These are phyloP conservation scores for Casuarina equisetifolia DNA, from an alignment of 306 rosid species.

Conservation along the genomic window DNA sequence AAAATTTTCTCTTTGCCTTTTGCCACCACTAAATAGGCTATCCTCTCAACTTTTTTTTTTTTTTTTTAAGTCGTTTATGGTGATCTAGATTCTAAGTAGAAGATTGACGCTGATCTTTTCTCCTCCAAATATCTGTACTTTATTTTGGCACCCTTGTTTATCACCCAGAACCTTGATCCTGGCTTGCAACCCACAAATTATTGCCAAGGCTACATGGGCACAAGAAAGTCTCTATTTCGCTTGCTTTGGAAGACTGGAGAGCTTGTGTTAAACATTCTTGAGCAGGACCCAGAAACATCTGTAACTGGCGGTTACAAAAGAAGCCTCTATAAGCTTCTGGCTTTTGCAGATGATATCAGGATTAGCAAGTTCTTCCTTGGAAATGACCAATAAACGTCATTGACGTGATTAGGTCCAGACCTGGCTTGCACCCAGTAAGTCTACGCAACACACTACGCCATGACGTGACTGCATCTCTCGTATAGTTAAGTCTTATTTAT, in stretches of 20 bases:
- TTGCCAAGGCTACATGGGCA: neutral
- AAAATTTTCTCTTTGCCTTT: neutral
- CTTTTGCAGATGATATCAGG: no score
- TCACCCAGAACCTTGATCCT: neutral
- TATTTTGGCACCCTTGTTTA: neutral
- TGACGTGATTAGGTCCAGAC: no score
- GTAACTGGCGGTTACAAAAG: neutral
- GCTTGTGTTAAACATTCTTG: neutral
- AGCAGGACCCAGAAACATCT: neutral
- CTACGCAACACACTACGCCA: no score
- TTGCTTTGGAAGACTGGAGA: neutral
- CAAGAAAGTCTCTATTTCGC: neutral
- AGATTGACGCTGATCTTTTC: neutral
- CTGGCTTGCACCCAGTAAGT: no score
- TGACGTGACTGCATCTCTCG: no score
- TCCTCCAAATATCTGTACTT: neutral
- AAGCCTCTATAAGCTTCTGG: neutral
- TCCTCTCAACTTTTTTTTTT: neutral
- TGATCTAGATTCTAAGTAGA: neutral
- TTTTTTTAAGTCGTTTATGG: neutral
- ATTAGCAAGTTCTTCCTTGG: no score
- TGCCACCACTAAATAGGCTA: neutral
- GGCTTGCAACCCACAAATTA: no score
- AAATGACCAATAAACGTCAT: no score
- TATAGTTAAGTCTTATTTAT: no score